A percentile compares a stretch with the other conserved stretches of the same genome.
phyloP scores from a whole-genome alignment of 1,284 basidiomycete species.

The Leccinum fallax region DNA sequence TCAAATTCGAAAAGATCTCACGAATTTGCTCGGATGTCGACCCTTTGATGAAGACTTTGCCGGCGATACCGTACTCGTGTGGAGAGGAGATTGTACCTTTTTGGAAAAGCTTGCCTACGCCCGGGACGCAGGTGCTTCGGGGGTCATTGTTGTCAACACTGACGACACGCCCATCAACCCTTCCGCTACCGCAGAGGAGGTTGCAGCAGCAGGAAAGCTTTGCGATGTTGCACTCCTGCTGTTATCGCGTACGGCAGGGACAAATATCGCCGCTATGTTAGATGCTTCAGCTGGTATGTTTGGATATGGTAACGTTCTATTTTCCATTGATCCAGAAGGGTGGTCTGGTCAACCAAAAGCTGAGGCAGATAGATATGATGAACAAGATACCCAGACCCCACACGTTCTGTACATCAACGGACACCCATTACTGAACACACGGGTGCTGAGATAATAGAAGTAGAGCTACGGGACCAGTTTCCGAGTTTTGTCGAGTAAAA shows the following conservation, averaged over 20 bases:
- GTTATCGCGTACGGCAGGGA: constrained; percentile 54
- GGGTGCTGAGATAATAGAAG: constrained; percentile 54
- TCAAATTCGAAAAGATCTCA: constrained; percentile 48
- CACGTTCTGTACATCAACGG: constrained; percentile 76
- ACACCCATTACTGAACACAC: constrained; percentile 74
- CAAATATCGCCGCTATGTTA: constrained; percentile 56
- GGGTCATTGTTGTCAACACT: constrained; percentile 72
- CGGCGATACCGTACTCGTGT: constrained; percentile 56
- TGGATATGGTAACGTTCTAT: constrained; percentile 51
- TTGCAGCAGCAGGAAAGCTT: constrained; percentile 58
- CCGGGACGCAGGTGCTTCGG: constrained; percentile 65
- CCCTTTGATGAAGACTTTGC: constrained; percentile 52
- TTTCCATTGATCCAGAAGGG: constrained; percentile 50
- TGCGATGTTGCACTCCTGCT: constrained; percentile 62
- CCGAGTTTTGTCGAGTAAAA: not conserved
- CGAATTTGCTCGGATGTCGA: constrained; percentile 61
- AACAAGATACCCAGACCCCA: constrained; percentile 25
- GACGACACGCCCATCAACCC: constrained; percentile 65
- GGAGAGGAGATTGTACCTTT: constrained; percentile 81
- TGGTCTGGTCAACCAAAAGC: constrained; percentile 33
- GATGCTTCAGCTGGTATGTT: constrained; percentile 45
- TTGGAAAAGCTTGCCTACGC: constrained; percentile 75
- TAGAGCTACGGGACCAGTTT: not conserved
- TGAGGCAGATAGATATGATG: constrained; percentile 8
- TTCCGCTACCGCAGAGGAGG: constrained; percentile 59